A percentile compares a stretch with the other conserved stretches of the same genome.
Conservation (phyloP, 1,284 basidiomycete species). For the Fomitopsis pinicola region DNA sequence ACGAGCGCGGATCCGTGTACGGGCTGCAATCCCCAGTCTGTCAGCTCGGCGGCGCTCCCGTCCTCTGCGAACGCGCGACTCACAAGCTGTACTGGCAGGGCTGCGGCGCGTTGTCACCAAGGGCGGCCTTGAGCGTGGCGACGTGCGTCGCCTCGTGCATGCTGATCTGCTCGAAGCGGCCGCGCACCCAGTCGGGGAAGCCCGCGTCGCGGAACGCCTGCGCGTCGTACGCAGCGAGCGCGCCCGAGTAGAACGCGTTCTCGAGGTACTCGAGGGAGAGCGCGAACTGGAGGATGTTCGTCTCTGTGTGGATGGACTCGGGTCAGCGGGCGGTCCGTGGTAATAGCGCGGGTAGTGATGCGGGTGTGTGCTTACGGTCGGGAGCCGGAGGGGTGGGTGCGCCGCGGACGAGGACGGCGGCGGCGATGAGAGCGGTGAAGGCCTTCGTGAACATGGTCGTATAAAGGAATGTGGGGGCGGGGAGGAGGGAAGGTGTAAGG, state of each 20-base stretch:
- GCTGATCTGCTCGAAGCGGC: conserved; percentile 49
- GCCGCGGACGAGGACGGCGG: conserved; percentile 6
- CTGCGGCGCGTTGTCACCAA: conserved; percentile 48
- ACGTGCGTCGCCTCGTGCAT: conserved; percentile 51
- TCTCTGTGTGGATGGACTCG: conserved; percentile 22
- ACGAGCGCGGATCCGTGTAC: conserved; percentile 40
- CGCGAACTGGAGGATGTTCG: conserved; percentile 50
- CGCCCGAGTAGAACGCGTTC: conserved; percentile 53
- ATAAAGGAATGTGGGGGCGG: neutral
- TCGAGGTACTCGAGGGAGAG: conserved; percentile 71
- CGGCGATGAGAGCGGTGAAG: conserved; percentile 8
- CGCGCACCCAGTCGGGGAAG: conserved; percentile 44
- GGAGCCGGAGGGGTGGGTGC: conserved; percentile 5
- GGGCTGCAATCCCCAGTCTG: conserved; percentile 33
- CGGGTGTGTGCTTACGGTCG: conserved; percentile 5
- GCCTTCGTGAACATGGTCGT: conserved; percentile 4
- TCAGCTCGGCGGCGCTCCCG: neutral
- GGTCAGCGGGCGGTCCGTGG: neutral
- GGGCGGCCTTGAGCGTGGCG: conserved; percentile 37
- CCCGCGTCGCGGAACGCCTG: conserved; percentile 51
- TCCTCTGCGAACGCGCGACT: conserved; percentile 15
- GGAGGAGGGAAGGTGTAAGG: neutral
- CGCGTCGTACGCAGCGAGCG: conserved; percentile 41
- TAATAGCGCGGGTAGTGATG: too few species aligned
- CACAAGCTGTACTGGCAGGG: conserved; percentile 61